A percentile compares a stretch with the other conserved stretches of the same genome.
Conservation (phyloP, 2,329 filamentous ascomycete species). For the Diplodia scrobiculata region DNA sequence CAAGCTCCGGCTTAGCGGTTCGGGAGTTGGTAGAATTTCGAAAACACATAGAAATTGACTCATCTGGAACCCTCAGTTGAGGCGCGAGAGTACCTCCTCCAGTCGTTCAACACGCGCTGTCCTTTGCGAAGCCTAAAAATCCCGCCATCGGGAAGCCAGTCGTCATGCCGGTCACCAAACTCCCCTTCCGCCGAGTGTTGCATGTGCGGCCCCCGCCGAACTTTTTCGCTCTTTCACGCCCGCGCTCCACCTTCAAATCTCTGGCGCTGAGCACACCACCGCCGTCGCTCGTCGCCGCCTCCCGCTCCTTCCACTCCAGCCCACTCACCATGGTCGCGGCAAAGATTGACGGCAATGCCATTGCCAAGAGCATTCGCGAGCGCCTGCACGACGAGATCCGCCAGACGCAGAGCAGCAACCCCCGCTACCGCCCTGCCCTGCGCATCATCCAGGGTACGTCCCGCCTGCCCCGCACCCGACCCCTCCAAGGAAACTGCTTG, state of each 20-base stretch:
- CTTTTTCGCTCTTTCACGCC: constrained; percentile 18
- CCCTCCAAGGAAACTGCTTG: background rate
- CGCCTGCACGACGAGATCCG: constrained; percentile 77
- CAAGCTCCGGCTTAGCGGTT: constrained; percentile 23
- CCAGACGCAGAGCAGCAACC: constrained; percentile 77
- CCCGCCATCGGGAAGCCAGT: constrained; percentile 22
- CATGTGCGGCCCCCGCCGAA: constrained; percentile 21
- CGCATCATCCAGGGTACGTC: constrained; percentile 88
- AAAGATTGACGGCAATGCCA: constrained; percentile 94
- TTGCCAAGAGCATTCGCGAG: constrained; percentile 89
- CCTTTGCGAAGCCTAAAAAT: constrained; percentile 12
- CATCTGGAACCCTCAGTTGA: constrained; percentile 17
- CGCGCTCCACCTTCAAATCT: constrained; percentile 20
- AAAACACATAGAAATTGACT: constrained; percentile 20
- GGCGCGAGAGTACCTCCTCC: constrained; percentile 11
- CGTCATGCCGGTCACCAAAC: constrained; percentile 20
- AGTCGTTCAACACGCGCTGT: constrained; percentile 29
- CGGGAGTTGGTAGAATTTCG: constrained; percentile 19
- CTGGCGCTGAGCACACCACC: constrained; percentile 24
- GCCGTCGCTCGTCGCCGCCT: constrained; percentile 18
- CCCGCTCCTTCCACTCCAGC: constrained; percentile 54
- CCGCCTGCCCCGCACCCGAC: constrained; percentile 20
- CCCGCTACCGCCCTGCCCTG: constrained; percentile 83
- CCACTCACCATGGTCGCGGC: constrained; percentile 73
- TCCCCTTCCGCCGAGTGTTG: constrained; percentile 21